These are phyloP conservation scores for Nannochloropsis oceanica DNA, from an alignment of 108 stramenopile species.

Conservation along the genomic window DNA sequence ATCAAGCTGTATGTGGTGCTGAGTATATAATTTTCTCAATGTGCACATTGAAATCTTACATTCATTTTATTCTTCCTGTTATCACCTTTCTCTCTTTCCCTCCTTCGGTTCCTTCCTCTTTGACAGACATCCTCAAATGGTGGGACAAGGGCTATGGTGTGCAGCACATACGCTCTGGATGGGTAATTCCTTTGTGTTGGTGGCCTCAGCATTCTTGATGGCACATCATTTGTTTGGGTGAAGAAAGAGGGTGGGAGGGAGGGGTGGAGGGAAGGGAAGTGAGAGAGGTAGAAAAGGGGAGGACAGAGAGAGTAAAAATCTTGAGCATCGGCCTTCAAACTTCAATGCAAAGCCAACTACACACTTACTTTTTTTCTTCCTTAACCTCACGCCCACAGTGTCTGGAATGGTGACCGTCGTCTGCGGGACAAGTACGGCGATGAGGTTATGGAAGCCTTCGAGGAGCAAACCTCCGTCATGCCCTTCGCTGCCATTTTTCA, in stretches of 20 bases:
- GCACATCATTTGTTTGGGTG: conserved; percentile 70
- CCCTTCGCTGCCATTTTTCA: conserved; percentile 79
- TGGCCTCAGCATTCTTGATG: conserved; percentile 60
- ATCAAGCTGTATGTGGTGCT: no score
- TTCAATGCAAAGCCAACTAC: no score
- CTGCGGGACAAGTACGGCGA: conserved; percentile 33
- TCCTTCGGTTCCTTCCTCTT: not conserved
- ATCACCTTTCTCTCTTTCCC: not conserved
- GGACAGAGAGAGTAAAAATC: no score
- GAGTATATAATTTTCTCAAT: not conserved
- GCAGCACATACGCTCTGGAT: conserved; percentile 70
- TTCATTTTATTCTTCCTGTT: not conserved
- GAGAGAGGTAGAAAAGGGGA: no score
- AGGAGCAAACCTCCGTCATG: conserved; percentile 56
- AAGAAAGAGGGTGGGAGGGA: no score
- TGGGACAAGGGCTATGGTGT: conserved; percentile 85
- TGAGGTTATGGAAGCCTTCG: conserved; percentile 2
- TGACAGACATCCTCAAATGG: conserved; percentile 63
- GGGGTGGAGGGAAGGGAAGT: no score
- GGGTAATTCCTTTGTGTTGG: conserved; percentile 61
- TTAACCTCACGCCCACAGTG: not conserved
- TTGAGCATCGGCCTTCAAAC: no score
- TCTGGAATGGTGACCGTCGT: conserved; percentile 87
- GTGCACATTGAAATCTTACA: no score
- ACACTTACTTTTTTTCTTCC: not conserved